These are phyloP conservation scores for Podaxis sp. DNA, from an alignment of 768 basidiomycete genomes.

Conservation along the genomic window DNA sequence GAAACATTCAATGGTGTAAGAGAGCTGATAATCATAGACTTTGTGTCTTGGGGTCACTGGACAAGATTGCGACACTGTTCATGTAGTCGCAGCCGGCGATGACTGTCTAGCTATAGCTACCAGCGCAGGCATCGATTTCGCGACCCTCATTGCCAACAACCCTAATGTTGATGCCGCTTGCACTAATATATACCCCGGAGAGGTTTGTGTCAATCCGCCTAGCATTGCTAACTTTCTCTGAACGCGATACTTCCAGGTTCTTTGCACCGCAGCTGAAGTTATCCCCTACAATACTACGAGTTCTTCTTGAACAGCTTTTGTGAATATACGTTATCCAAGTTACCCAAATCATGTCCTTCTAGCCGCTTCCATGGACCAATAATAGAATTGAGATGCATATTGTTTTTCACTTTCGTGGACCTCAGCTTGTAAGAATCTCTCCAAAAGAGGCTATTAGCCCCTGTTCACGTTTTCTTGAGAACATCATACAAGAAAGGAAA, in stretches of 20 bases:
- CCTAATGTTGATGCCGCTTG: slow-evolving; percentile 56
- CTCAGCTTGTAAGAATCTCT: not conserved
- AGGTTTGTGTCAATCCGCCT: slow-evolving; percentile 38
- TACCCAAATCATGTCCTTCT: too few species aligned
- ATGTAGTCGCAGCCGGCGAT: slow-evolving; percentile 49
- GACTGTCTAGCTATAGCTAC: slow-evolving; percentile 46
- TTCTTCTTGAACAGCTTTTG: not conserved
- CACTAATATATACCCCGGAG: slow-evolving; percentile 56
- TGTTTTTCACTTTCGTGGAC: not conserved
- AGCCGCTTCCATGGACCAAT: not conserved
- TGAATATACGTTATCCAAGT: not conserved
- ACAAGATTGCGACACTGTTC: slow-evolving; percentile 56
- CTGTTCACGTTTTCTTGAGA: not conserved
- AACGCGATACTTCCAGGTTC: not conserved
- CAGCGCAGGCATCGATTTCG: slow-evolving; percentile 40
- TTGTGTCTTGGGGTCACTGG: slow-evolving; percentile 59
- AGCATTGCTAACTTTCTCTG: not conserved
- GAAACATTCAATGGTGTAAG: not conserved
- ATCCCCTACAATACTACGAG: not conserved
- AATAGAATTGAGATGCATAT: not conserved
- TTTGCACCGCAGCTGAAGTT: not conserved
- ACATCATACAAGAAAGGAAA: not conserved
- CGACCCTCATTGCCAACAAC: slow-evolving; percentile 59
- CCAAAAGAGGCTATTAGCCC: not conserved
- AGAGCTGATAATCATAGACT: slow-evolving; percentile 21